Evolutionary conservation across 1,284 basidiomycete species (phyloP), one percentile per base, ranked within the genome.

Genomic region (Cryptococcus sp.): DNA sequence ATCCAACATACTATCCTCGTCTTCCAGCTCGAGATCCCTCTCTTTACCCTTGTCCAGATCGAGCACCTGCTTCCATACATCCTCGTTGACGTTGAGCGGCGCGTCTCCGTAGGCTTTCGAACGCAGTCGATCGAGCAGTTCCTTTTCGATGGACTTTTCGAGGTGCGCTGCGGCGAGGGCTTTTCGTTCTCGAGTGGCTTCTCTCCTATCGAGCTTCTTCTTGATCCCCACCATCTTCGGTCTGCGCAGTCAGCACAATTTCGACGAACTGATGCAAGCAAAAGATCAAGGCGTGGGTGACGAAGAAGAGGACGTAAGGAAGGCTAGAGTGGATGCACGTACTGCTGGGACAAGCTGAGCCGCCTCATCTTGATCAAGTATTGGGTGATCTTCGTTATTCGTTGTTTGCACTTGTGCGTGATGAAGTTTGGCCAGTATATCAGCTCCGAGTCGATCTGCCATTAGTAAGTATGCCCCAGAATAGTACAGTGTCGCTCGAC

Each of bases 391-490:
- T 97, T 98, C 16, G 95, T 99, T 33, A 97, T 80, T 44, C 95
- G 82, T 75, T 99, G 95, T 78, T 98, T 99, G 79, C 94, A 97
- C 76, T 97, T 97, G 78, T 98, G 95, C 51, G 91, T 87, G 48
- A 85, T 84, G 71, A 95, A 98, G 63, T 92, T 94, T 10, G 93
- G 93, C 95, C 95, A 98, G 73, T 97, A 92, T 39, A 92, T 81
- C 57, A 98, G 80, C 68, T 97, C 90, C 55, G 82, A 82, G 78
- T 98, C 95, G 63, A 97, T 93, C 89, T 95, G 32, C 28, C 18
- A 46, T n/a, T n/a, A n/a, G n/a, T n/a, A 31, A 31, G 28, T 31
- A 31, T 31, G 14, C n/a, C n/a, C n/a, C n/a, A n/a, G n/a, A n/a
- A n/a, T n/a, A n/a, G n/a, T n/a, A n/a, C n/a, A 6, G 14, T n/a